phyloP scores from a whole-genome alignment of 176 grass and related monocot species.

The Phoenix dactylifera region DNA sequence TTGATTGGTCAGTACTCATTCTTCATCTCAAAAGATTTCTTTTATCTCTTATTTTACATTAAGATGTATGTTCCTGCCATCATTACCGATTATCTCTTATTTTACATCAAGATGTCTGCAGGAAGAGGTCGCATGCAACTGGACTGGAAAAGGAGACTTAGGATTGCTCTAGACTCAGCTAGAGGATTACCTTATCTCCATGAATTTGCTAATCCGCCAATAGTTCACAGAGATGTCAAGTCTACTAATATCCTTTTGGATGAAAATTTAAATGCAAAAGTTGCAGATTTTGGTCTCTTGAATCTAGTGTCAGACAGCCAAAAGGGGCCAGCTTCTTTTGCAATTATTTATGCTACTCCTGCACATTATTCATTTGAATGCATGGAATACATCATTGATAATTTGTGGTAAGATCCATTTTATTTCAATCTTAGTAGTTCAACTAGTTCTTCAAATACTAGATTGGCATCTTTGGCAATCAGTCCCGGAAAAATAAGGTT shows the following conservation, averaged over 20 bases:
- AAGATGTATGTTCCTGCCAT: too few species aligned
- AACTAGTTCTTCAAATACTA: too few species aligned
- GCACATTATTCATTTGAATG: too few species aligned
- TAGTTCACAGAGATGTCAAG: conserved; percentile 92
- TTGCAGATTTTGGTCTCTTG: conserved; percentile 82
- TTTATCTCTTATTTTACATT: too few species aligned
- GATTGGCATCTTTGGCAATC: too few species aligned
- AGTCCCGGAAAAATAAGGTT: too few species aligned
- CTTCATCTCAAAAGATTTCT: neutral
- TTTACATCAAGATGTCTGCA: neutral
- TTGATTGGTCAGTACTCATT: conserved; percentile 39
- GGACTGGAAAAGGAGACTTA: conserved; percentile 72
- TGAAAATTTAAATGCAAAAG: conserved; percentile 67
- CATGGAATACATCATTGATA: too few species aligned
- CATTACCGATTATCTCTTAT: neutral
- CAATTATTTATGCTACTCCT: too few species aligned
- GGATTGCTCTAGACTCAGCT: conserved; percentile 64
- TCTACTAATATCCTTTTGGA: conserved; percentile 86
- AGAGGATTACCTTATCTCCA: conserved; percentile 85
- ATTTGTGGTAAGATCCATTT: too few species aligned
- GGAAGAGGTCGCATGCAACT: conserved; percentile 41
- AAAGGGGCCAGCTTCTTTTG: conserved; percentile 25
- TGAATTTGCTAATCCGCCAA: conserved; percentile 66
- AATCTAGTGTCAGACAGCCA: conserved; percentile 49
- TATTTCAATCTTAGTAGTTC: too few species aligned